Evolutionary conservation across 192 early-diverging fungal genomes (phyloP).

Genomic region (Lobosporangium transversale): DNA sequence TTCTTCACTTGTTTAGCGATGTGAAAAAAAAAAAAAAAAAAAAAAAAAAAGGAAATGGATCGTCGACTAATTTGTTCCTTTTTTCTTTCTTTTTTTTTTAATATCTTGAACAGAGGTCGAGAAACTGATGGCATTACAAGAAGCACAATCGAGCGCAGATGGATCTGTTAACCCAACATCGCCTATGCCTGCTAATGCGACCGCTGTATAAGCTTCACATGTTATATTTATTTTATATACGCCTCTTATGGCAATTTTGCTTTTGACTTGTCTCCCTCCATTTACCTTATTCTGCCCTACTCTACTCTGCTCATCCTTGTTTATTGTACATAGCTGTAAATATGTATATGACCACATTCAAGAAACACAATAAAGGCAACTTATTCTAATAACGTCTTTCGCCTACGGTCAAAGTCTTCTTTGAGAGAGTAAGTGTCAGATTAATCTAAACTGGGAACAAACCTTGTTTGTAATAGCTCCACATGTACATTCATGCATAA

Average conservation of each 20-base stretch:
- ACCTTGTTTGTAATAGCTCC: not conserved
- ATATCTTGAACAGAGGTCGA: constrained; percentile 31
- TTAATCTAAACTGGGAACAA: not conserved
- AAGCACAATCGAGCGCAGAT: constrained; percentile 12
- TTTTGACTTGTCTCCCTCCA: not conserved
- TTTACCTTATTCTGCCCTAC: not conserved
- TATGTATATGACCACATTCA: not conserved
- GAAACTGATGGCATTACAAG: constrained; percentile 40
- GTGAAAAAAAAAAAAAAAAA: not conserved
- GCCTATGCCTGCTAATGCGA: not conserved
- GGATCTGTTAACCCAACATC: constrained; percentile 4
- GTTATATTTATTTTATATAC: not conserved
- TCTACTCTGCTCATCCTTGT: not conserved
- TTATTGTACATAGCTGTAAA: not conserved
- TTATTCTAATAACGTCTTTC: no score
- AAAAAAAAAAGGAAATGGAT: constrained; percentile 24
- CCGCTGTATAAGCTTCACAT: not conserved
- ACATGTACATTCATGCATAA: not conserved
- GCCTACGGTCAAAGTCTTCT: not conserved
- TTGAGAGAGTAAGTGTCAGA: not conserved
- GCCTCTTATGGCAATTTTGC: not conserved
- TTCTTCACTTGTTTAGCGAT: not conserved
- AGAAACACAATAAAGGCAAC: no score
- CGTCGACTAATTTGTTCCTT: no score
- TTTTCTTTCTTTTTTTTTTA: not conserved